phyloP scores from a whole-genome alignment of 495 filamentous ascomycete genomes.

The Penicillium bovifimosum region DNA sequence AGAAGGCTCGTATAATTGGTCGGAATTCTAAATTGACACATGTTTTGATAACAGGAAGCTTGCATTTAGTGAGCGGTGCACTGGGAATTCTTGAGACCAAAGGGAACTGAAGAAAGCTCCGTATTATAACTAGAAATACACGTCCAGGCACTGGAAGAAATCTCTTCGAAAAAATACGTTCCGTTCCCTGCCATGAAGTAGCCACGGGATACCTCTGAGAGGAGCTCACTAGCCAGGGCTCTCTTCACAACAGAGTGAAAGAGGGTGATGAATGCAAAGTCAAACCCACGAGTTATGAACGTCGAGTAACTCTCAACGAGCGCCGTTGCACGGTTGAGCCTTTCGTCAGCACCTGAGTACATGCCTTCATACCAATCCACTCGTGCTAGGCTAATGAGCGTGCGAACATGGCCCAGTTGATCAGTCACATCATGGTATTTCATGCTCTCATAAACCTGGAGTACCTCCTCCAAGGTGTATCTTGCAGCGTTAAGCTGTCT shows the following conservation, averaged over 20 bases:
- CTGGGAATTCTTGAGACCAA: not conserved
- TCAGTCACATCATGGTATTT: not conserved
- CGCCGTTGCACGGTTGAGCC: not conserved
- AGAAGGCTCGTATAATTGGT: not conserved
- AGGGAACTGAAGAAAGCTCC: not conserved
- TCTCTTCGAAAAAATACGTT: not conserved
- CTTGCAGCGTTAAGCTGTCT: not conserved
- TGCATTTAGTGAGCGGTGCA: not conserved
- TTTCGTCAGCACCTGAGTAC: not conserved
- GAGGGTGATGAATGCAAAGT: not conserved
- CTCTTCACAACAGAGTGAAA: not conserved
- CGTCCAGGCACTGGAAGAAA: not conserved
- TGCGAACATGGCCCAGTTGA: not conserved
- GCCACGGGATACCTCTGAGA: not conserved
- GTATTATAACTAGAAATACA: not conserved
- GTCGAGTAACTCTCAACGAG: not conserved
- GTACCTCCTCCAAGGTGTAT: not conserved
- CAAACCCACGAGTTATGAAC: too few species aligned
- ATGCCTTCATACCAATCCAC: not conserved
- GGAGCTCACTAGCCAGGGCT: not conserved
- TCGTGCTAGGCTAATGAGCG: not conserved
- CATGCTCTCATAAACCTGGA: not conserved
- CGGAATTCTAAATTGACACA: not conserved
- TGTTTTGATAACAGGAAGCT: not conserved
- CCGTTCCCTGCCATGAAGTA: not conserved